Evolutionary conservation across 495 filamentous ascomycete genomes (phyloP), one percentile per base, ranked within the genome.

Genomic region (Articulospora tetracladia): DNA sequence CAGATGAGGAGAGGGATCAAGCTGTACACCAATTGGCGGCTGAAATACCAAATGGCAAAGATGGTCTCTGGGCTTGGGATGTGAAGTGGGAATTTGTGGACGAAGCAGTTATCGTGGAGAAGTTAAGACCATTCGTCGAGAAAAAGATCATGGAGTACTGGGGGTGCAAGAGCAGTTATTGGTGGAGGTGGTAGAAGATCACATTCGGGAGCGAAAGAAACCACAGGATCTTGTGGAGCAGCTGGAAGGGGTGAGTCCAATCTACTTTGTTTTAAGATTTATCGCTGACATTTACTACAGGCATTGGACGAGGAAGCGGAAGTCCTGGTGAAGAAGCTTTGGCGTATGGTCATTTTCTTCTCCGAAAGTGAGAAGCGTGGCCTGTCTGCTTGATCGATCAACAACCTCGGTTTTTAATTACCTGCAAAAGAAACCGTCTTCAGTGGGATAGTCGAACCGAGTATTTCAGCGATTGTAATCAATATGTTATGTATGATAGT

Each of bases 271-370:
- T 54, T 65, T 55, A 4, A 23, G 49, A 34, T 53, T 51, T 28
- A 46, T 49, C 52, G 64, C 27, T 32, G 10, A 83, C 60, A 24
- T 11, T 46, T 25, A 58, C 54, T 19, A 57, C 68, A 93, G 90
- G 91, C 91, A 39, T 73, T 98, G 59, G 94, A 97, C 70, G 94
- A 98, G 69, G 95, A 98, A 66, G 92, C 92, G 3, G 93, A 96
- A 71, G 89, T 87, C 11, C 76, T 98, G 64, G 94, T 98, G 20
- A 93, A 89, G 82, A 98, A 97, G 74, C 80, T 98, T 26, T 98
- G 94, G 94, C 84, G 94, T 48, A 95, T 98, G 92, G 83, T 97
- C 52, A 97, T 98, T 71, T 98, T 97, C 86, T 98, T 92, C 67
- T 93, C 90, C 25, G 94, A 98, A 75, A 88, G 86, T 67, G 94